Evolutionary conservation across 257 asterid species (phyloP), one percentile per base, ranked within the genome.

Genomic region (Phtheirospermum japonicum): DNA sequence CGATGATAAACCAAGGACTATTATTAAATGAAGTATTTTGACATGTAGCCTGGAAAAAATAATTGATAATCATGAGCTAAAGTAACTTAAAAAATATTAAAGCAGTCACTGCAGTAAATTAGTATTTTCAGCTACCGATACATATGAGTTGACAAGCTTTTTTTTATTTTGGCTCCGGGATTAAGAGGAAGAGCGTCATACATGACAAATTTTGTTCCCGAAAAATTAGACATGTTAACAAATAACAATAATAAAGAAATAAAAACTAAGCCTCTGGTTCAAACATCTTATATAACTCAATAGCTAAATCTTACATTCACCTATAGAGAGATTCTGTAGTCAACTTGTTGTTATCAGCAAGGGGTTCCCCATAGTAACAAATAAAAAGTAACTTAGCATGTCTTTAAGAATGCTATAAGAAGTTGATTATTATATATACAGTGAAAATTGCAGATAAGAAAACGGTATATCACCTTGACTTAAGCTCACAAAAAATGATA

Each of bases 311-410:
- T 39, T n/a, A 71, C 20, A 54, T 58, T 46, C 51, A 92, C 99
- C 68, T 74, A 77, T 49, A 93, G 81, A 77, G 89, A 79, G 76
- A 93, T 85, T 49, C 76, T 61, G 70, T 87, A 89, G 70, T 89
- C 99, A 89, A 83, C 91, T 93, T 93, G 40, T 97, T 97, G 36
- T 93, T 88, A 73, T 84, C 95, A 4, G 88, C 89, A 69, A 89
- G 76, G 0, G 95, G 96, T 93, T 94, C 73, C 62, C 62, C 50
- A 75, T 42, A 62, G 10, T 28, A 34, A 42, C 5, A 51, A 34
- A 64, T 4, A 51, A 55, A 50, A n/a, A 13, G 23, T 23, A 56
- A 58, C 7, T n/a, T 10, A 50, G 46, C 43, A 57, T 56, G 34
- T 17, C 65, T 28, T 2, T 33, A 20, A 28, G 57, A 39, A n/a